Evolutionary conservation across 805 yeast genomes (phyloP).

Genomic region (Barnettozyma sucrosica): DNA sequence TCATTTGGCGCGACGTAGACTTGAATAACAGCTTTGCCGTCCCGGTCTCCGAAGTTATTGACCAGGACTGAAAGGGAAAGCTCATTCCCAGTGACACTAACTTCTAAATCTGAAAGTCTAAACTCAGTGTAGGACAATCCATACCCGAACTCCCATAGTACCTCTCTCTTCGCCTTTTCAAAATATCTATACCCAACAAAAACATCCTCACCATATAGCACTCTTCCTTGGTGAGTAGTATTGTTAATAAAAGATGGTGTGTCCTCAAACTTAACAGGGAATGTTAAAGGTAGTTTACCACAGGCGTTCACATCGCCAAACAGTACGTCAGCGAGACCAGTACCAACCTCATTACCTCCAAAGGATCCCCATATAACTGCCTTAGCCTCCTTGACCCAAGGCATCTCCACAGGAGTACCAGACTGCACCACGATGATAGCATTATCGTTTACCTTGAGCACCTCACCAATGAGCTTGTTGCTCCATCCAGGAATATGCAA

Average conservation of each 20-base stretch:
- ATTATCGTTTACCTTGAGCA: slow-evolving; percentile 44
- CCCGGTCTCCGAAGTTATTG: slow-evolving; percentile 40
- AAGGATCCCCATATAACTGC: slow-evolving; percentile 52
- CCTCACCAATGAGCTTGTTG: slow-evolving; percentile 41
- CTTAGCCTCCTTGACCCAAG: slow-evolving; percentile 42
- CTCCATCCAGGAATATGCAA: slow-evolving; percentile 49
- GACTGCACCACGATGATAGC: slow-evolving; percentile 52
- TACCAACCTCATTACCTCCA: slow-evolving; percentile 56
- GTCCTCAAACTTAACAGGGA: slow-evolving; percentile 47
- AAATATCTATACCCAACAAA: slow-evolving; percentile 59
- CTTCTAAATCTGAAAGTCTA: slow-evolving; percentile 33
- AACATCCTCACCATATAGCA: slow-evolving; percentile 59
- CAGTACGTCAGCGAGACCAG: slow-evolving; percentile 54
- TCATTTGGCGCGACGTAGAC: slow-evolving; percentile 39
- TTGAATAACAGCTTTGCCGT: slow-evolving; percentile 54
- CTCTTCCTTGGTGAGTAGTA: slow-evolving; percentile 46
- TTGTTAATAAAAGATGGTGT: slow-evolving; percentile 52
- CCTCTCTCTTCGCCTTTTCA: slow-evolving; percentile 44
- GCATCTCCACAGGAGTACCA: slow-evolving; percentile 58
- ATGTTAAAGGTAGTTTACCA: slow-evolving; percentile 52
- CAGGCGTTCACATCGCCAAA: slow-evolving; percentile 57
- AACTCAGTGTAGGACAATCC: slow-evolving; percentile 59
- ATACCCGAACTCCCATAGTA: slow-evolving; percentile 54
- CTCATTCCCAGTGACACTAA: slow-evolving; percentile 24
- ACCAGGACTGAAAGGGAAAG: slow-evolving; percentile 33